phyloP scores from a whole-genome alignment of 2,329 filamentous ascomycete species.

The Zasmidium citrigriseum region DNA sequence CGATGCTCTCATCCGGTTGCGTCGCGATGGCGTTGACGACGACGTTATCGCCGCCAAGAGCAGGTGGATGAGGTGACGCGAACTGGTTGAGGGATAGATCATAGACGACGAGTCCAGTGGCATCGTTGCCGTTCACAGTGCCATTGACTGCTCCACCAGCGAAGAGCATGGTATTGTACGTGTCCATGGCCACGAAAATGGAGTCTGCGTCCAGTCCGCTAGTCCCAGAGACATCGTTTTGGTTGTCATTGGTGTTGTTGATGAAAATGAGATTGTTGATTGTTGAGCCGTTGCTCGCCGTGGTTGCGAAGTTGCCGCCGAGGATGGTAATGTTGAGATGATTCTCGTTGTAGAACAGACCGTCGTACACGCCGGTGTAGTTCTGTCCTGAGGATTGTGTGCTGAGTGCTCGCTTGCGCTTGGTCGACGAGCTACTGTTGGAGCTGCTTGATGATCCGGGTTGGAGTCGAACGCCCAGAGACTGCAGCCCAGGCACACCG shows the following conservation, averaged over 20 bases:
- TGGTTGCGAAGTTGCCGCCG: slow-evolving; percentile 80
- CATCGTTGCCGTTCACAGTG: slow-evolving; percentile 59
- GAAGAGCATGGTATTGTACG: slow-evolving; percentile 69
- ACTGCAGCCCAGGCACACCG: slow-evolving; percentile 42
- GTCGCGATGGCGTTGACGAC: slow-evolving; percentile 76
- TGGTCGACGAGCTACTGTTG: slow-evolving; percentile 21
- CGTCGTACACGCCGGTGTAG: slow-evolving; percentile 71
- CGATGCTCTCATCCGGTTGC: slow-evolving; percentile 67
- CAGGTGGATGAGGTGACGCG: slow-evolving; percentile 68
- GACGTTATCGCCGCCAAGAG: slow-evolving; percentile 68
- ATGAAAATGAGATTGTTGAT: slow-evolving; percentile 82
- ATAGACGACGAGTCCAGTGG: slow-evolving; percentile 79
- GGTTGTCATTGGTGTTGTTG: slow-evolving; percentile 68
- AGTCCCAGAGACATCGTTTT: slow-evolving; percentile 44
- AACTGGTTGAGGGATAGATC: slow-evolving; percentile 69
- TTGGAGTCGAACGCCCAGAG: slow-evolving; percentile 58
- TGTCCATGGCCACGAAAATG: slow-evolving; percentile 70
- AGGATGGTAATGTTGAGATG: slow-evolving; percentile 80
- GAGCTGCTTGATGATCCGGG: slow-evolving; percentile 29
- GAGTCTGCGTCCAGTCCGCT: slow-evolving; percentile 74
- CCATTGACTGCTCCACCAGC: slow-evolving; percentile 82
- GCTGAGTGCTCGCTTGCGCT: slow-evolving; percentile 43
- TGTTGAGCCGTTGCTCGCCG: slow-evolving; percentile 65
- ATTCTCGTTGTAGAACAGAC: slow-evolving; percentile 71
- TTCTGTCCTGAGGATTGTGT: slow-evolving; percentile 40